A percentile compares a stretch with the other conserved stretches of the same genome.
phyloP scores from a whole-genome alignment of 108 stramenopile species.

The Skeletonema tropicum region DNA sequence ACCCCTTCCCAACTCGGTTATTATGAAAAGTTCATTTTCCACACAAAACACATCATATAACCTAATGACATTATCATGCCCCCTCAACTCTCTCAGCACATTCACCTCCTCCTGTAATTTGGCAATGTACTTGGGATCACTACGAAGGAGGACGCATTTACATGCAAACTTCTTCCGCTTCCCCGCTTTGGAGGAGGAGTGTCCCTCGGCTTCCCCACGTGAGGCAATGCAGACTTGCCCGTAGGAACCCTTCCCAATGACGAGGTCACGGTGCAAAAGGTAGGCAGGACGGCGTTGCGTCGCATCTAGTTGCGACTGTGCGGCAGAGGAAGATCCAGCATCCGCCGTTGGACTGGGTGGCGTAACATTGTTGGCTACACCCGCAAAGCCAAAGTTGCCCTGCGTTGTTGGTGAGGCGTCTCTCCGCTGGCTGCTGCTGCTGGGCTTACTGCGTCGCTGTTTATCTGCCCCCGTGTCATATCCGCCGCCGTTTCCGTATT shows the following conservation, averaged over 20 bases:
- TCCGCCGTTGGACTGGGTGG: conserved; percentile 3
- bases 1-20: conserved; percentile 90
- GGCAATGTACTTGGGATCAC: conserved; percentile 93
- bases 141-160: conserved; percentile 89
- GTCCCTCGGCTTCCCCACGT: conserved; percentile 83
- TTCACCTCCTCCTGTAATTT: conserved; percentile 94
- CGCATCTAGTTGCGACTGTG: conserved; percentile 35
- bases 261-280: conserved; percentile 86
- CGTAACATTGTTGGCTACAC: conserved; percentile 1
- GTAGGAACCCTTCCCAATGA: conserved; percentile 91
- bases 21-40: conserved; percentile 61
- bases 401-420: conserved; percentile 3
- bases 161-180: conserved; percentile 93
- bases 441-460: conserved; percentile 3
- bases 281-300: conserved; percentile 83
- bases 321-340: neutral
- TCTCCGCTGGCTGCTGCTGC: neutral
- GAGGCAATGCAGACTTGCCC: conserved; percentile 93
- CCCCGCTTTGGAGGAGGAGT: conserved; percentile 54
- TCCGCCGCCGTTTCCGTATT: neutral
- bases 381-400: conserved; percentile 1
- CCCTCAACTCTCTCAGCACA: conserved; percentile 84
- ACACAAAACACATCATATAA: conserved; percentile 63
- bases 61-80: conserved; percentile 62
- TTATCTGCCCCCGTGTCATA: neutral